Evolutionary conservation across 202 grass and related monocot genomes (phyloP).

Genomic region (Setaria viridis): DNA sequence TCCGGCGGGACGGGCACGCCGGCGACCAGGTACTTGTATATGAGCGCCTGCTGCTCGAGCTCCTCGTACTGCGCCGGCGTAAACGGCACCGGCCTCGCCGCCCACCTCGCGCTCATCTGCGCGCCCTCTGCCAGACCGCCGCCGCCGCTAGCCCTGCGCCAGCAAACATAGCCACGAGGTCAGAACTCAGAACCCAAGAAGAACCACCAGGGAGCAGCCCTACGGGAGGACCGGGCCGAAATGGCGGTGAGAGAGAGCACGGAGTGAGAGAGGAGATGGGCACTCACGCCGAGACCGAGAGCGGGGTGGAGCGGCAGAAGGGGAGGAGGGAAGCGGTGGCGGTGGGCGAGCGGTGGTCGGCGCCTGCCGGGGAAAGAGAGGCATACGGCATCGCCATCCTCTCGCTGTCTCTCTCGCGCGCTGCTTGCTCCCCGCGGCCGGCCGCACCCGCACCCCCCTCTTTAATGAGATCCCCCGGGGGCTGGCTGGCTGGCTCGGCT

Average conservation of each 20-base stretch:
- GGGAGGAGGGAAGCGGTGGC: constrained; percentile 48
- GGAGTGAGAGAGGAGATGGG: not conserved
- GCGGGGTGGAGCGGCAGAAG: constrained; percentile 47
- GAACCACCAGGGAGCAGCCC: not conserved
- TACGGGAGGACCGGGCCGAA: not conserved
- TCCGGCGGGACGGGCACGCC: constrained; percentile 93
- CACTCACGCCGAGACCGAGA: constrained; percentile 47
- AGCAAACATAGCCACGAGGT: not conserved
- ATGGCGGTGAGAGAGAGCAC: not conserved
- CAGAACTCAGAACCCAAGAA: not conserved
- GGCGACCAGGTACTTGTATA: constrained; percentile 94
- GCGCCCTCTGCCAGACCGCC: constrained; percentile 13
- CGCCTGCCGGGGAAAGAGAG: constrained; percentile 74
- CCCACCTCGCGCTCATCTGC: constrained; percentile 43
- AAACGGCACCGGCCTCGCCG: constrained; percentile 61
- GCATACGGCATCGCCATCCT: constrained; percentile 82
- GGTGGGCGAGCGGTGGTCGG: constrained; percentile 49
- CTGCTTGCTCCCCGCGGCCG: constrained; percentile 29
- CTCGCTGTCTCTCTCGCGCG: not conserved
- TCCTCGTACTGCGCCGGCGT: constrained; percentile 88
- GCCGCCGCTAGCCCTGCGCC: constrained; percentile 18
- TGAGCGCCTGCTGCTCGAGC: constrained; percentile 96
- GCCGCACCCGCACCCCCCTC: not conserved
- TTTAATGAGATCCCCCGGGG: constrained; percentile 42
- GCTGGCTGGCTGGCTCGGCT: not conserved